Evolutionary conservation across 805 yeast species (phyloP), one percentile per base, ranked within the genome.

Genomic region (Wickerhamiella spandovensis): DNA sequence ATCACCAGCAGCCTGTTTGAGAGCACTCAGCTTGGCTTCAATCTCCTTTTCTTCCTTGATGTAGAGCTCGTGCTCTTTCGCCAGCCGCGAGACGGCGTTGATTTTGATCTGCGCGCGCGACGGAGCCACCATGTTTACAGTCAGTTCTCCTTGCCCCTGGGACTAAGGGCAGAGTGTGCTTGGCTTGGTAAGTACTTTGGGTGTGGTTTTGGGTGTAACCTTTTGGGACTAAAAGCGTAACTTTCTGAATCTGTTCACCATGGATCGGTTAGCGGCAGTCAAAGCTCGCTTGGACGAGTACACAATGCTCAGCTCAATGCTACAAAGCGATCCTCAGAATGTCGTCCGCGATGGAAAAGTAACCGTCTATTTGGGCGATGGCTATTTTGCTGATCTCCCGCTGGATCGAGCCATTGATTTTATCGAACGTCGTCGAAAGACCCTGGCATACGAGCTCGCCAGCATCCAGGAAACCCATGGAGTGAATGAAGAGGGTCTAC

Each of bases 21-120:
- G 65, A 44, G 65, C 61, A 18, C 67, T 72, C n/a, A 82, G 72
- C 50, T 65, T 67, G 8, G 63, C 63, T 43, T 72, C 67, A 54
- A 81, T 83, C 45, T 78, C 81, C 15, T 62, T 63, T 37, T 76
- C 69, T 58, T 85, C 95, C 50, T 72, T 69, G 23, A 72, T 67
- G 61, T 85, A 86, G 32, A 77, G 68, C 12, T 60, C 60, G 54
- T 79, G 79, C 61, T 87, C 95, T 56, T 83, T 83, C 39, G 80
- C 58, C 15, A 87, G 68, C 54, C 95, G 72, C 53, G 74, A 72
- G 47, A 86, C 69, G 1, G 95, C 88, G 51, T 75, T 77, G 37
- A 75, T 72, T 57, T 84, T 84, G 62, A 86, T 83, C 58, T 82
- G 84, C 41, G 84, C 66, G 53, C 73, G 78, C 1, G 85, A 70